Base-by-base conservation (phyloP, 2,329 filamentous ascomycete species). In the Fusarium austroafricanum region DNA sequence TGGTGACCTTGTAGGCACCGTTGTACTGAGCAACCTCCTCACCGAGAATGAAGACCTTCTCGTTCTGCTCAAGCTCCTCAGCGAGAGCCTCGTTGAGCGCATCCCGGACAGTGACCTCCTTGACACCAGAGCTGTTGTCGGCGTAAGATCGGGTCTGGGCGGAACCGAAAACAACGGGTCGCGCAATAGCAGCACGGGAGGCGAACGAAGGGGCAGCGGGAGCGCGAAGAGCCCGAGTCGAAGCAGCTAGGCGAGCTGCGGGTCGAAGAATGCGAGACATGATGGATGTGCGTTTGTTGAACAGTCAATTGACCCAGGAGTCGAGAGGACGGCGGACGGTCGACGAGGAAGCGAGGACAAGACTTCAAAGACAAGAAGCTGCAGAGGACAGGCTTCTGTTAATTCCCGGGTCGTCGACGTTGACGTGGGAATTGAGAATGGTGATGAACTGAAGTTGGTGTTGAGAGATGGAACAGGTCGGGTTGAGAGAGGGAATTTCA, bases 21-120 rank as follows among this genome's bases (percentile, higher is more conserved):
- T 99, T 99, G 87, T 99, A 99, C 84, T 99, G 96, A 76, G 96
- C 96, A 78, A 99, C 96, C 85, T 99, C 96, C 87, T 99, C 96
- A 76, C 96, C 96, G 61, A 99, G 82, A 73, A 99, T 84, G 81
- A 97, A 99, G 75, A 97, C 94, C 87, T 97, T 98, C 70, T 91
- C 87, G 83, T 99, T 97, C 78, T 83, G 80, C 86, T 97, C 94
- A 81, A 99, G 90, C 87, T 99, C 96, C 86, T 99, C 96, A 46
- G 94, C 94, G 78, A 99, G 90, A 64, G 96, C 96, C 86, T 99
- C 95, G 81, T 99, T 99, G 78, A 99, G 86, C 63, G 96, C 96
- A 79, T 99, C 96, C 84, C 96, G 90, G 77, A 99, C 96, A 43
- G 96, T 97, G 84, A 97, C 94, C 79, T 97, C 93, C 87, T 97